Conservation (phyloP, 208 protist species). For the Trypanosoma theileri region DNA sequence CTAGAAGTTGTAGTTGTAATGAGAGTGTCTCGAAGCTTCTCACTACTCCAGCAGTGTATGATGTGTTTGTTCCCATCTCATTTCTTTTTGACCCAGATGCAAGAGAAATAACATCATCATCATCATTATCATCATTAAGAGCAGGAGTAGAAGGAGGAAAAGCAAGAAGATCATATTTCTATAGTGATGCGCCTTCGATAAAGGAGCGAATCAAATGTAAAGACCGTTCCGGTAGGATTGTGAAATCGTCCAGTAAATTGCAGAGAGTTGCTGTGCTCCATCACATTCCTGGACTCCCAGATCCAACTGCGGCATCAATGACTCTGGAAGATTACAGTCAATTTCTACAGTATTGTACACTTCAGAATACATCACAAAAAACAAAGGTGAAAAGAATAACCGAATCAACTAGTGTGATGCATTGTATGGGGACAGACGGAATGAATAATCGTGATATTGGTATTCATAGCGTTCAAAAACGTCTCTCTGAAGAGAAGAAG, state of each 20-base stretch:
- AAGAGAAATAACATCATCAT: too few relatives aligned
- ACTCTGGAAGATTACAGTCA: constrained; percentile 13
- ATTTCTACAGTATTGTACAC: neutral
- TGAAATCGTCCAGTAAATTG: neutral
- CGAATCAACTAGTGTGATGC: neutral
- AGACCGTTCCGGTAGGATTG: too few relatives aligned
- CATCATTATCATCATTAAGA: too few relatives aligned
- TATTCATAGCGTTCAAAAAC: neutral
- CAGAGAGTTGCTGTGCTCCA: constrained; percentile 22
- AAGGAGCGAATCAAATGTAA: too few relatives aligned
- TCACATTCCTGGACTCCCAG: constrained; percentile 29
- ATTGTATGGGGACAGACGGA: constrained; percentile 10
- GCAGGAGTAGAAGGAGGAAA: too few relatives aligned
- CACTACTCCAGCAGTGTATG: constrained; percentile 20
- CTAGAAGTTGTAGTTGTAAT: too few relatives aligned
- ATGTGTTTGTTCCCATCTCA: constrained; percentile 18
- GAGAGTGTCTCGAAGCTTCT: neutral
- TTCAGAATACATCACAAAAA: too few relatives aligned
- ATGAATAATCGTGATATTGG: neutral
- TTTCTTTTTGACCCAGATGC: constrained; percentile 10
- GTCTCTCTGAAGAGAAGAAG: neutral
- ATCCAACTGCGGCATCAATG: neutral
- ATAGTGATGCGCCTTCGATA: too few relatives aligned
- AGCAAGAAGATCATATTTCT: too few relatives aligned
- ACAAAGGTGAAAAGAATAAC: neutral